These are phyloP conservation scores for Pythium vanterpoolii DNA, from an alignment of 352 stramenopile genomes.

Conservation along the genomic window DNA sequence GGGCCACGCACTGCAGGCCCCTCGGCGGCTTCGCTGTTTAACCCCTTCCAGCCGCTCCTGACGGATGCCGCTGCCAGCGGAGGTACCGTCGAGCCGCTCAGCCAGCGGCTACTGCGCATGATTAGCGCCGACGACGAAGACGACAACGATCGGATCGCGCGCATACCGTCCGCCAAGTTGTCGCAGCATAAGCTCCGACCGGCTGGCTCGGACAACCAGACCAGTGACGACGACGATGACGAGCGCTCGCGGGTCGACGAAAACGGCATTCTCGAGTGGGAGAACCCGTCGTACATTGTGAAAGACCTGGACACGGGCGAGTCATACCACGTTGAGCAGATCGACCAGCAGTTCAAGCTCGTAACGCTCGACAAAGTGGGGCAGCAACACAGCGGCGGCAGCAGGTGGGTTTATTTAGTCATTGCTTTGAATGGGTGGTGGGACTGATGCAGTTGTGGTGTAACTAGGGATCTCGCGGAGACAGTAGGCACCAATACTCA, in stretches of 20 bases:
- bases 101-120: constrained; percentile 15
- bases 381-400: constrained; percentile 39
- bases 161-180: not conserved
- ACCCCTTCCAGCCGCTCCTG: constrained; percentile 4
- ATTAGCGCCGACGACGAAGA: constrained; percentile 25
- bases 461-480: constrained; percentile 3
- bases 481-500: constrained; percentile 15
- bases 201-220: not conserved
- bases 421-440: no score
- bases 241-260: constrained; percentile 8
- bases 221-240: not conserved
- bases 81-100: not conserved
- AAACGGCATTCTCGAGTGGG: constrained; percentile 45
- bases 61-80: not conserved
- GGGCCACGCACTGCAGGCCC: not conserved
- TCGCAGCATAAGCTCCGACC: not conserved
- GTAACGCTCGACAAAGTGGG: constrained; percentile 68
- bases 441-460: not conserved
- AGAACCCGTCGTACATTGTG: constrained; percentile 79
- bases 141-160: constrained; percentile 20
- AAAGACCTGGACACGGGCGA: constrained; percentile 80
- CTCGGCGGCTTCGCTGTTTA: constrained; percentile 13
- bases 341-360: constrained; percentile 78
- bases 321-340: constrained; percentile 77
- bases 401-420: constrained; percentile 34